Base-by-base conservation (phyloP, 2,329 filamentous ascomycete species). In the Fusarium lateritium region DNA sequence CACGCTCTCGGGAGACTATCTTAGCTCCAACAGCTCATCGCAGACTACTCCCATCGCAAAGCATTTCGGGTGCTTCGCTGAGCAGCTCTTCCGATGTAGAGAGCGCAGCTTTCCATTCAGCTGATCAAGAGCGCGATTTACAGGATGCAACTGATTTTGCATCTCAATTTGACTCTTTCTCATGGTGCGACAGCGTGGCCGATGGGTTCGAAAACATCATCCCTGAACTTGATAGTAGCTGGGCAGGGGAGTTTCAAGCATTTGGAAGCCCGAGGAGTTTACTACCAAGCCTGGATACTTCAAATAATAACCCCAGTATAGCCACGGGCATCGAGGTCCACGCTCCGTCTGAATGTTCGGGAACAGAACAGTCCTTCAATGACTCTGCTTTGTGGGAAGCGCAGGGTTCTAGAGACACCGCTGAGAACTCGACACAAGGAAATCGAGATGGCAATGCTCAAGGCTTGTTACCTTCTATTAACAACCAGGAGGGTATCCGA, bases 211-310 rank as follows among this genome's bases (percentile, higher is more conserved):
- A 33, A 2, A 13, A 6, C 2, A 6, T 10, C 4, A 10, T 31
- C 1, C 24, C 43, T 8, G 24, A 45, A 7, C 2, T 55, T 5
- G 21, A 9, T 11, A 38, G 11, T 2, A 55, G 21, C 9, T 58
- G 56, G 56, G 49, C 19, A n/a, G 49, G 49, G 1, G 19, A 55
- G 14, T 6, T 40, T 1, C 8, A 43, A 24, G 14, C 28, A 11
- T 39, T 55, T 19, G 22, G 9, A 10, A 57, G 38, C 22, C 33
- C 46, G 5, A 45, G 7, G 6, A 15, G 19, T 17, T 10, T 28
- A 9, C 2, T 26, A 4, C 9, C 19, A 10, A 43, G 2, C 17
- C 1, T 13, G 1, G 14, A 14, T 14, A 28, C 6, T 0, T 9
- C 28, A 36, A 21, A 9, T 2, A 5, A 4, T 19, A 15, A 36